These are phyloP conservation scores for Colletotrichum limetticola DNA, from an alignment of 2,329 filamentous ascomycete species.

Conservation along the genomic window DNA sequence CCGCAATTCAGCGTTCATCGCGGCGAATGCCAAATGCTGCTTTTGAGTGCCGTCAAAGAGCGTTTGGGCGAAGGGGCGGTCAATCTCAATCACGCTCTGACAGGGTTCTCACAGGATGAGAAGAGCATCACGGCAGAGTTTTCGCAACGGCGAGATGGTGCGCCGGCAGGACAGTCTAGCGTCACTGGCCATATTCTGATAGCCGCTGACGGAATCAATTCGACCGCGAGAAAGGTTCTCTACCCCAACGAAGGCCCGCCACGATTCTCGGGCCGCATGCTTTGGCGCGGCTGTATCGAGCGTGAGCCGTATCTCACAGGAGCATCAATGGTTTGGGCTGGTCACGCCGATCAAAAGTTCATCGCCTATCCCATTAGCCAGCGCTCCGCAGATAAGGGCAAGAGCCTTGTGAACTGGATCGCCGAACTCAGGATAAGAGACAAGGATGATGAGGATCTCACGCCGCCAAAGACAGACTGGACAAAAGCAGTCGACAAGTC, in stretches of 20 bases:
- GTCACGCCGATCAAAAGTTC: conserved; percentile 29
- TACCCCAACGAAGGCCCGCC: conserved; percentile 22
- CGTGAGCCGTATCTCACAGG: conserved; percentile 18
- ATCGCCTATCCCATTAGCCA: conserved; percentile 28
- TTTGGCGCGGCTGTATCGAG: conserved; percentile 25
- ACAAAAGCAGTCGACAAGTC: conserved; percentile 21
- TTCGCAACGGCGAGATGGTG: conserved; percentile 8
- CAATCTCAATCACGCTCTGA: conserved; percentile 18
- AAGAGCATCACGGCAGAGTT: conserved; percentile 11
- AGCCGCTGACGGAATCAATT: conserved; percentile 31
- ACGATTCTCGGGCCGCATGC: conserved; percentile 24
- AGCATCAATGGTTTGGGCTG: conserved; percentile 28
- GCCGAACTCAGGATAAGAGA: conserved; percentile 21
- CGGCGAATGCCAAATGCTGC: conserved; percentile 21
- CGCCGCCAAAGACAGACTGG: conserved; percentile 20
- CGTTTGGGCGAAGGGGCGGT: neutral
- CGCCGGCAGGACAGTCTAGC: neutral
- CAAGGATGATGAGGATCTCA: conserved; percentile 11
- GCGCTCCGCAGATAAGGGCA: conserved; percentile 6
- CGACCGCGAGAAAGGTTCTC: conserved; percentile 7
- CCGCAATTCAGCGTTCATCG: conserved; percentile 25
- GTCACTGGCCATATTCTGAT: conserved; percentile 17
- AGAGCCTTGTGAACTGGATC: conserved; percentile 29
- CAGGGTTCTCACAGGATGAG: conserved; percentile 8
- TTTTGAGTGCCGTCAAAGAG: conserved; percentile 22